These are phyloP conservation scores for Endocalyx cinctus DNA, from an alignment of 2,329 filamentous ascomycete genomes.

Conservation along the genomic window DNA sequence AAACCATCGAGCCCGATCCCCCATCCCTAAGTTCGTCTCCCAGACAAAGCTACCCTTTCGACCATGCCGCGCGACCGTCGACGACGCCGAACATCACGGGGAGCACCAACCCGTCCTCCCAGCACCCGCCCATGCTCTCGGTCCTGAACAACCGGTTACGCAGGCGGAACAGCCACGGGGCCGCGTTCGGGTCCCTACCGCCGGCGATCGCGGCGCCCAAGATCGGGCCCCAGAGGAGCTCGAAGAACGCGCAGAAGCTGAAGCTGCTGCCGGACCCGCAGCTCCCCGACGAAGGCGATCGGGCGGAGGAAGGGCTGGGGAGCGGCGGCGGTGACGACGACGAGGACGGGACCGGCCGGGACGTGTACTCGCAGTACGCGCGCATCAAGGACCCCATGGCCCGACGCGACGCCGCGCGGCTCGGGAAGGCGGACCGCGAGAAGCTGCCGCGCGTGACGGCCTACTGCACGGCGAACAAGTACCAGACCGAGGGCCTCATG, in stretches of 20 bases:
- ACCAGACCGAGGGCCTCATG: conserved; percentile 85
- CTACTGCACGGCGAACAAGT: conserved; percentile 91
- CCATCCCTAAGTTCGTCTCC: conserved; percentile 24
- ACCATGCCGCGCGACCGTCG: conserved; percentile 26
- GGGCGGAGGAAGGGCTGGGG: conserved; percentile 85
- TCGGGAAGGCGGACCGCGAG: conserved; percentile 90
- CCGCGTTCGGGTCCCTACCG: conserved; percentile 42
- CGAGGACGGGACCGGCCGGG: conserved; percentile 84
- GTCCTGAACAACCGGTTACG: conserved; percentile 83
- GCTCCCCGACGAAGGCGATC: conserved; percentile 62
- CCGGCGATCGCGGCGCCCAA: conserved; percentile 52
- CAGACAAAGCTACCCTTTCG: conserved; percentile 26
- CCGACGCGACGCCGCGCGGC: conserved; percentile 79
- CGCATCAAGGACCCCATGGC: conserved; percentile 96
- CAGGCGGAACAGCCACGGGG: conserved; percentile 77
- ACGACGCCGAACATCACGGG: conserved; percentile 25
- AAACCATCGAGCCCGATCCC: conserved; percentile 52
- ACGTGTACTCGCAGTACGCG: conserved; percentile 97
- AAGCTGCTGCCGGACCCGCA: conserved; percentile 94
- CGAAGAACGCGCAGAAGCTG: conserved; percentile 92
- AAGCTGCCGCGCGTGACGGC: conserved; percentile 87
- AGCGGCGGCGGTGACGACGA: no score
- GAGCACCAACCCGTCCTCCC: conserved; percentile 24
- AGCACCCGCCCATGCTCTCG: conserved; percentile 60
- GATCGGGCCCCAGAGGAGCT: conserved; percentile 90